Base-by-base conservation (phyloP, 1,284 basidiomycete genomes). In the Porogramme epimiltina region DNA sequence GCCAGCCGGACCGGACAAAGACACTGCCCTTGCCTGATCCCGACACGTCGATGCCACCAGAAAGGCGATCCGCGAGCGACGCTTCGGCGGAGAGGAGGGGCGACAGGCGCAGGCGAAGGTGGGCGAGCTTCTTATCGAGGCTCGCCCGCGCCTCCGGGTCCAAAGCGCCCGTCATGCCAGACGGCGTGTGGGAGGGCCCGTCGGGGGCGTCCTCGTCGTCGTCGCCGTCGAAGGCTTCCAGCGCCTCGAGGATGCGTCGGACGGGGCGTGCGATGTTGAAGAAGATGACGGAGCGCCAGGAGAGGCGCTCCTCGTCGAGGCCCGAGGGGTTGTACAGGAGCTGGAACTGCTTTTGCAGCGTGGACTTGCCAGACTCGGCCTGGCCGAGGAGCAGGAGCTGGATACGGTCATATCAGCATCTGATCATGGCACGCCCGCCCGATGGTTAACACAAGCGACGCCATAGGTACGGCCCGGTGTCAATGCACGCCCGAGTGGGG, bases 341-440 rank as follows among this genome's bases (percentile, higher is more conserved):
- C 69, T 92, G 90, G 63, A 92, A 92, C 66, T 92, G 89, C 66
- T 91, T 91, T 67, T 89, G 87, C 26, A 91, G 76, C 1, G 88
- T 91, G 18, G 85, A 89, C 67, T 91, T 91, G 59, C 89, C 89
- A 24, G 87, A 89, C 73, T 91, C 89, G 41, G 45, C 45, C 63
- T 91, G 89, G 36, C 89, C 89, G 41, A 91, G 80, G 46, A 91
- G 78, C 18, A 91, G 73, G 38, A 91, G 73, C 88, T 91, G 59
- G 54, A 45, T 42, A 31, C 8, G 18, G 23, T 42, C 18, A 38
- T 18, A 24, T 59, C 26, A 59, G 49, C 42, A 15, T 31, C 28
- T 31, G 28, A 31, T 31, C 28, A 31, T 6, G 8, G 13, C 13
- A 31, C 13, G 13, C 13, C 8, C 28, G 28, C 8, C 28, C 6